phyloP scores from a whole-genome alignment of 148 eudicot species.

The Euryodendron excelsum region DNA sequence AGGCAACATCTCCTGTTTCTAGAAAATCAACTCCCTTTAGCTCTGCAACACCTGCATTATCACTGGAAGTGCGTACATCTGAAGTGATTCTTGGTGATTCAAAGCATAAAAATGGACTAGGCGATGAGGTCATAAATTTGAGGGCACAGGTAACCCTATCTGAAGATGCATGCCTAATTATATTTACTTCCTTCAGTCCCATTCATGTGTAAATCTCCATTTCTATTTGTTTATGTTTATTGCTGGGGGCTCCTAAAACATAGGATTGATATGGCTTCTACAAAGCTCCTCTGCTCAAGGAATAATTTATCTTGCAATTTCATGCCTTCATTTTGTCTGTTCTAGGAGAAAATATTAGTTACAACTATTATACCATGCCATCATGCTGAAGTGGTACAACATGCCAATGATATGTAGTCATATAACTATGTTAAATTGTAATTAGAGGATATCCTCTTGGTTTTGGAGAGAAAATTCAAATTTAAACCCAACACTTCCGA shows the following conservation, averaged over 20 bases:
- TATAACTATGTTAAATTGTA: too few species aligned
- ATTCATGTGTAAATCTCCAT: not conserved
- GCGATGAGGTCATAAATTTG: slow-evolving; percentile 54
- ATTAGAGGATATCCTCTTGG: too few species aligned
- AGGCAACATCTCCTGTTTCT: slow-evolving; percentile 61
- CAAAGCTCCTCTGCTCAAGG: not conserved
- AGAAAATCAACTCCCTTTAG: slow-evolving; percentile 35
- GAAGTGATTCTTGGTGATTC: slow-evolving; percentile 39
- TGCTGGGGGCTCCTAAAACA: not conserved
- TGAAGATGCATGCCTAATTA: not conserved
- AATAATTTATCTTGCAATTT: not conserved
- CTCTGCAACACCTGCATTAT: slow-evolving; percentile 31
- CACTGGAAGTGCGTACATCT: slow-evolving; percentile 29
- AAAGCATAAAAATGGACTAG: slow-evolving; percentile 36
- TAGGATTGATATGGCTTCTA: slow-evolving; percentile 5
- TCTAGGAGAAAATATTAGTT: too few species aligned
- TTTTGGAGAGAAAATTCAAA: too few species aligned
- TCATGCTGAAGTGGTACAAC: too few species aligned
- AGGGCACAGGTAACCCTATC: slow-evolving; percentile 60
- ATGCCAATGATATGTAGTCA: too few species aligned
- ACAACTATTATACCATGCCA: too few species aligned
- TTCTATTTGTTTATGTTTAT: not conserved
- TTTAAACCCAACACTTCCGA: too few species aligned
- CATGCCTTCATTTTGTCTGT: not conserved
- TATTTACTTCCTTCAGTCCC: not conserved